Evolutionary conservation across 192 early-diverging fungal species (phyloP).

Genomic region (Lobosporangium transversale): DNA sequence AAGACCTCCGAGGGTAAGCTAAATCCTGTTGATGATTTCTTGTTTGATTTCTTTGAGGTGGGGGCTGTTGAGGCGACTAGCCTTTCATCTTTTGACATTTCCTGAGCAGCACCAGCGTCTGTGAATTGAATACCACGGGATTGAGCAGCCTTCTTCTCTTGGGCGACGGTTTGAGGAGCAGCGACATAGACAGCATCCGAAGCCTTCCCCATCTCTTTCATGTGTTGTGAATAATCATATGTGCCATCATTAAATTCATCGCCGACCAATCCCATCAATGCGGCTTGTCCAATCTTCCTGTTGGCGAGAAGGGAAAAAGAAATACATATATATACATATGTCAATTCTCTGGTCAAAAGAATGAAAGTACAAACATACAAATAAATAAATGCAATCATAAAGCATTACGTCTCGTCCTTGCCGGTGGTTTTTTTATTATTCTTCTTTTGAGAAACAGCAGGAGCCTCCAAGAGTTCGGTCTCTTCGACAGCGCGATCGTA

Average conservation of each 20-base stretch:
- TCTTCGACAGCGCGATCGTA: slow-evolving; percentile 53
- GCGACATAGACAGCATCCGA: slow-evolving; percentile 84
- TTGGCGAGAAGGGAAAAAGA: too few relatives aligned
- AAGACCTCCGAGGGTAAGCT: slow-evolving; percentile 78
- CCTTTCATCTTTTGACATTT: slow-evolving; percentile 22
- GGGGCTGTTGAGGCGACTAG: not conserved
- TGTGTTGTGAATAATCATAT: slow-evolving; percentile 96
- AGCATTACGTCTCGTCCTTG: slow-evolving; percentile 37
- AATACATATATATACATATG: too few relatives aligned
- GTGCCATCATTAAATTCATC: slow-evolving; percentile 86
- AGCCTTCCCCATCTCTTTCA: slow-evolving; percentile 82
- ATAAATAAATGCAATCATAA: not conserved
- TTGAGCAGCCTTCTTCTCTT: slow-evolving; percentile 56
- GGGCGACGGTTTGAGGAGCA: slow-evolving; percentile 66
- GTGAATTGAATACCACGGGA: slow-evolving; percentile 38
- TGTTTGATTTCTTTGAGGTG: slow-evolving; percentile 1
- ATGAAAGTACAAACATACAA: not conserved
- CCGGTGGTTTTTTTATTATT: slow-evolving; percentile 29
- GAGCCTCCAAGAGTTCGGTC: slow-evolving; percentile 53
- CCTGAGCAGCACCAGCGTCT: slow-evolving; percentile 42
- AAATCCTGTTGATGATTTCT: slow-evolving; percentile 46
- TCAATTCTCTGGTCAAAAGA: too few relatives aligned
- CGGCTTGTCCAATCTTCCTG: slow-evolving; percentile 71
- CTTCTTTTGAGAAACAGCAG: not conserved
- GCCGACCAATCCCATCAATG: slow-evolving; percentile 81